Evolutionary conservation across 2,329 filamentous ascomycete genomes (phyloP).

Genomic region (Botrytis byssoidea): DNA sequence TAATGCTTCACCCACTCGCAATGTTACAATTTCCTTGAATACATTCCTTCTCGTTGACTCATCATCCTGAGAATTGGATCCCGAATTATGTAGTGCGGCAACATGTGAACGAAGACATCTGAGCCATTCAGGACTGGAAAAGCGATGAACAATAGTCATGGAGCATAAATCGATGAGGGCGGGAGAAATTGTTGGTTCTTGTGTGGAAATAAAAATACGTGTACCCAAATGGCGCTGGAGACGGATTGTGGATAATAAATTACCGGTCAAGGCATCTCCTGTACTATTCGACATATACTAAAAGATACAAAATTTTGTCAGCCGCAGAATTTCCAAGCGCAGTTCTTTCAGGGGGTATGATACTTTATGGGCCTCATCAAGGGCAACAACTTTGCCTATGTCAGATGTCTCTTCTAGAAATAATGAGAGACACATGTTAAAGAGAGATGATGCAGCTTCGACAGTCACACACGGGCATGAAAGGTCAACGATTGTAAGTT

Average conservation of each 20-base stretch:
- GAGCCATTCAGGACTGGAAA: slow-evolving; percentile 65
- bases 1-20: slow-evolving; percentile 49
- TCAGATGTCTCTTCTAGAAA: slow-evolving; percentile 56
- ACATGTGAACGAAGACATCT: slow-evolving; percentile 44
- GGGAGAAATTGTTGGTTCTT: slow-evolving; percentile 71
- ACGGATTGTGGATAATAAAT: slow-evolving; percentile 61
- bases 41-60: slow-evolving; percentile 24
- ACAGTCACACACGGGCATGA: slow-evolving; percentile 69
- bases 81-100: slow-evolving; percentile 43
- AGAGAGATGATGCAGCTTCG: slow-evolving; percentile 66
- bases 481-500: slow-evolving; percentile 67
- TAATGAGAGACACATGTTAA: slow-evolving; percentile 67
- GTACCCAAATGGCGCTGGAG: slow-evolving; percentile 68
- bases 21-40: slow-evolving; percentile 44
- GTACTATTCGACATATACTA: slow-evolving; percentile 58
- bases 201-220: slow-evolving; percentile 69
- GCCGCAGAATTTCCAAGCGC: background rate
- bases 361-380: slow-evolving; percentile 77
- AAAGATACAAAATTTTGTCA: background rate
- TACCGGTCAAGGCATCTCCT: slow-evolving; percentile 60
- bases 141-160: slow-evolving; percentile 70
- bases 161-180: slow-evolving; percentile 69
- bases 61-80: slow-evolving; percentile 27
- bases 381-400: slow-evolving; percentile 60
- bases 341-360: background rate